A percentile compares a stretch with the other conserved stretches of the same genome.
These are phyloP conservation scores for Bipolaris bicolor DNA, from an alignment of 2,329 filamentous ascomycete species.

Conservation along the genomic window DNA sequence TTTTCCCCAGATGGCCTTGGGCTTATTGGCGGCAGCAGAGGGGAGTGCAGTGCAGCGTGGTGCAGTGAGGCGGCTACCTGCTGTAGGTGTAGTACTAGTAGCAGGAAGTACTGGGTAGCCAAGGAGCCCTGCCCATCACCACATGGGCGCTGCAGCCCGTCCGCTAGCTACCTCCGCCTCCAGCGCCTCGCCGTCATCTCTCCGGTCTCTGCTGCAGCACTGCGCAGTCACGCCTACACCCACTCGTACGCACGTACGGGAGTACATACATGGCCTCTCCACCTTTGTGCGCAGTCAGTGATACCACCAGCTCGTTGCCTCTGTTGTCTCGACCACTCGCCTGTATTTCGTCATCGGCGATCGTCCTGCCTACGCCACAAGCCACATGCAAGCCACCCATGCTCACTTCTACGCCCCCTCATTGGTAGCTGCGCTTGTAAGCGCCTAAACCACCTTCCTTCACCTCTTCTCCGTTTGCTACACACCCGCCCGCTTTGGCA, in stretches of 20 bases:
- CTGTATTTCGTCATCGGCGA: slow-evolving; percentile 8
- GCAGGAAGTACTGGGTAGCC: no score
- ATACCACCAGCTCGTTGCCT: slow-evolving; percentile 3
- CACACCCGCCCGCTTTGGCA: slow-evolving; percentile 4
- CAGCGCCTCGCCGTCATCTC: not conserved
- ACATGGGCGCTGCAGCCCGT: not conserved
- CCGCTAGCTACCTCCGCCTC: not conserved
- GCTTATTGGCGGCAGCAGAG: not conserved
- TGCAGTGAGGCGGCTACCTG: no score
- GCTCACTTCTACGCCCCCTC: not conserved
- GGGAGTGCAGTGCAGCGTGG: no score
- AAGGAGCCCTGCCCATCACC: not conserved
- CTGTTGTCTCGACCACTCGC: slow-evolving; percentile 3
- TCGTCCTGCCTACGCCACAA: slow-evolving; percentile 9
- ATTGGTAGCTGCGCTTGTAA: slow-evolving; percentile 15
- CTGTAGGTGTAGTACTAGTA: no score
- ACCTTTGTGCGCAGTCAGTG: not conserved
- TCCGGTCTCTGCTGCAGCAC: not conserved
- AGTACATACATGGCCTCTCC: no score
- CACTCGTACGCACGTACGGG: no score
- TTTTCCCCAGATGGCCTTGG: not conserved
- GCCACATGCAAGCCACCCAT: slow-evolving; percentile 10
- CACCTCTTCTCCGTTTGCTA: slow-evolving; percentile 4
- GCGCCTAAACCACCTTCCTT: slow-evolving; percentile 1
- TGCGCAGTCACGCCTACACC: no score